Evolutionary conservation across 2,329 filamentous ascomycete genomes (phyloP).

Genomic region (Diaporthe destruens): DNA sequence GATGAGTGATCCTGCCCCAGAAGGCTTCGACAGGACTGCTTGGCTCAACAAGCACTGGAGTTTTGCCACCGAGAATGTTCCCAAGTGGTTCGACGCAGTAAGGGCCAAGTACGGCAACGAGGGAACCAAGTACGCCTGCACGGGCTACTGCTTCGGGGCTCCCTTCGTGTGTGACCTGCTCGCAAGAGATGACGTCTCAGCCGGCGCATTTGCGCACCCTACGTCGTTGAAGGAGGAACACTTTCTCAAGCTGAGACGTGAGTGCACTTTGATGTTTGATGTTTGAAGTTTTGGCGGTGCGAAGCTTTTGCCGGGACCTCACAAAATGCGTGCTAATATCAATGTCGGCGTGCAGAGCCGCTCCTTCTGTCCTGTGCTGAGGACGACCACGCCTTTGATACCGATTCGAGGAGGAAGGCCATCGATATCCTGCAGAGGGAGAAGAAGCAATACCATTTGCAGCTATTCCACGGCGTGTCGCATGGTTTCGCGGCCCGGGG

Average conservation of each 20-base stretch:
- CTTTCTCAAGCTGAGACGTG: conserved; percentile 54
- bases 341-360: conserved; percentile 49
- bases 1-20: conserved; percentile 49
- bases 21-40: conserved; percentile 60
- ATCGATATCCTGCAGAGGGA: conserved; percentile 57
- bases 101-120: conserved; percentile 51
- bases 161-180: conserved; percentile 60
- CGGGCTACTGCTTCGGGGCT: conserved; percentile 58
- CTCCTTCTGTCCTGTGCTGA: conserved; percentile 61
- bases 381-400: conserved; percentile 58
- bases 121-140: conserved; percentile 54
- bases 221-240: conserved; percentile 62
- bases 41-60: conserved; percentile 61
- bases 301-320: not conserved
- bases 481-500: conserved; percentile 75
- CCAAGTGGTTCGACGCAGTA: conserved; percentile 58
- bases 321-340: not conserved
- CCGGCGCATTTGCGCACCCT: conserved; percentile 64
- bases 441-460: conserved; percentile 69
- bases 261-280: conserved; percentile 32
- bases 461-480: conserved; percentile 70
- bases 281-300: not conserved
- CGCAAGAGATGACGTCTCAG: conserved; percentile 52
- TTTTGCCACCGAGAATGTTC: conserved; percentile 58
- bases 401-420: conserved; percentile 54